A percentile compares a stretch with the other conserved stretches of the same genome.
Conservation (phyloP, 306 rosid genomes). For the Leucaena leucocephala region DNA sequence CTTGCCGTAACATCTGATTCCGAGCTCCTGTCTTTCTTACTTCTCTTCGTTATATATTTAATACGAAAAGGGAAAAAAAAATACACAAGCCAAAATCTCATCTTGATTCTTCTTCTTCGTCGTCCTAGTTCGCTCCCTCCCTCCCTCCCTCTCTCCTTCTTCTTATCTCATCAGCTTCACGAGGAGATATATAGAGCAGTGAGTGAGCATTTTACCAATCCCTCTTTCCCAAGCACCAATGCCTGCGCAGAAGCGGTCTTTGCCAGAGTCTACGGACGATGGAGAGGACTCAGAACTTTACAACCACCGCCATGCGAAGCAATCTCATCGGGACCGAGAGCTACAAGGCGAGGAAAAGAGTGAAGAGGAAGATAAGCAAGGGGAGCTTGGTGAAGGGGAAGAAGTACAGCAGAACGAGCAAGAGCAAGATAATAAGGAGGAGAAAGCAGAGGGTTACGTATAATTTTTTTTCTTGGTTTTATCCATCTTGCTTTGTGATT, state of each 20-base stretch:
- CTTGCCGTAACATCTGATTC: constrained; percentile 24
- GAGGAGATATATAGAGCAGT: constrained; percentile 13
- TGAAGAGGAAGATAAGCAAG: constrained; percentile 23
- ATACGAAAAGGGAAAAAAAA: too few relatives aligned
- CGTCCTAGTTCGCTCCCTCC: neutral
- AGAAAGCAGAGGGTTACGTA: constrained; percentile 60
- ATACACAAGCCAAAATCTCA: constrained; percentile 32
- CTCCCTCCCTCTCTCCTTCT: neutral
- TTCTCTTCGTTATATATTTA: neutral
- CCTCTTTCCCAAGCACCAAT: constrained; percentile 48
- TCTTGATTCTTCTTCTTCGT: constrained; percentile 25
- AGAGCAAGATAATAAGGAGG: constrained; percentile 36
- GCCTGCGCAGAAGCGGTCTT: constrained; percentile 95
- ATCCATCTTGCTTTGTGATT: constrained; percentile 4
- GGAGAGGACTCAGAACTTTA: constrained; percentile 47
- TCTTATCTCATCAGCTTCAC: constrained; percentile 4
- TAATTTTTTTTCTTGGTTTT: constrained; percentile 14
- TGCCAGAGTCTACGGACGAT: constrained; percentile 49
- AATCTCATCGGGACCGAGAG: constrained; percentile 51
- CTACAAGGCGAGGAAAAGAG: constrained; percentile 33
- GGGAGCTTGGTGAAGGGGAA: constrained; percentile 19
- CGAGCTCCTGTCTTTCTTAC: constrained; percentile 6
- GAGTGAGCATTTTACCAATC: constrained; percentile 12
- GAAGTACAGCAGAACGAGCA: constrained; percentile 31
- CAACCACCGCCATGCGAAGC: constrained; percentile 52